Evolutionary conservation across 2,329 filamentous ascomycete species (phyloP), one percentile per base, ranked within the genome.

Genomic region (Venturia effusa): DNA sequence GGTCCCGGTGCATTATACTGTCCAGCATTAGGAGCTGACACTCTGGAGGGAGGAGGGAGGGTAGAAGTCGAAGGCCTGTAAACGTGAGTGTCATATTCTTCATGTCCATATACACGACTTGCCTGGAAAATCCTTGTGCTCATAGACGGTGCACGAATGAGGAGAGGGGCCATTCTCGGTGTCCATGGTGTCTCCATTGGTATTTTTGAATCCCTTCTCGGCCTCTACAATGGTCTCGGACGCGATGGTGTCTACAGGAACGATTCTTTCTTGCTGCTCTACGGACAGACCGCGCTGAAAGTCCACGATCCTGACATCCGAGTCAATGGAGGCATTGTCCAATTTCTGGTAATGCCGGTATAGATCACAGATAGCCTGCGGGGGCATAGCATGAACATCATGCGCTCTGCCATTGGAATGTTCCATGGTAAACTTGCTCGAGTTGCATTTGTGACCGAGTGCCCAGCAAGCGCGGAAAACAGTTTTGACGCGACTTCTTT

Each of bases 31-130:
- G 76, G 65, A 81, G 77, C 73, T 99, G 94, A 19, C 89, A 79
- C 6, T 78, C 70, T 22, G 83, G 81, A 4, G 92, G 88, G 11
- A 97, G 77, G 10, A 97, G 78, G 27, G 83, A 82, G 15, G 92
- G 92, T 2, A 92, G 77, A 61, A 97, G 83, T 64, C 88, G 81
- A 13, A 99, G 84, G 66, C 93, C 93, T 95, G 39, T 5, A 30
- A 13, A 30, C 24, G 24, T 62, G 34, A 62, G 61, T 7, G 7
- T 62, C 32, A 27, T 5, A 32, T 30, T 48, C 22, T 34, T 22
- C 3, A 39, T 1, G n/a, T 39, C 10, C 22, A 17, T 37, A 40
- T 24, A 32, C 11, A 34, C 22, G 24, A 32, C 51, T 45, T n/a
- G 40, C 61, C 61, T 37, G 55, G 62, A 45, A 64, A 61, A 22